Percentiles rank a stretch among this genome's conserved stretches.
phyloP scores from a whole-genome alignment of 345 rosid species.

The Toxicodendron radicans region DNA sequence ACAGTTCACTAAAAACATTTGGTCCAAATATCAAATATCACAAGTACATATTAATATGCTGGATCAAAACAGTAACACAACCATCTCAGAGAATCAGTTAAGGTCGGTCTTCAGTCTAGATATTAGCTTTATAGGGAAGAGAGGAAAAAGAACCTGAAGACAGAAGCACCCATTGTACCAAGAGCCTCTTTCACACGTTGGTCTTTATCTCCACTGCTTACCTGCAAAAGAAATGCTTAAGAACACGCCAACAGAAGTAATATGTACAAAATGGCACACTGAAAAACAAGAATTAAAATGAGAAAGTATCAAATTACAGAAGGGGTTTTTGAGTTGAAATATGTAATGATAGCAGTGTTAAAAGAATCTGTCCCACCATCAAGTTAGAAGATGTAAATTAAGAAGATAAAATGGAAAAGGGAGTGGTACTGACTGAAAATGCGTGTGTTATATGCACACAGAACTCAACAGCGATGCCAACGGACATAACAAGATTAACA shows the following conservation, averaged over 20 bases:
- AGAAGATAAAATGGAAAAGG: slow-evolving; percentile 1
- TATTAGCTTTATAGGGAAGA: slow-evolving; percentile 3
- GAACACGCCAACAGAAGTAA: slow-evolving; percentile 14
- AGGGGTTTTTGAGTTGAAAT: not conserved
- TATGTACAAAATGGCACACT: not conserved
- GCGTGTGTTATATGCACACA: slow-evolving; percentile 94
- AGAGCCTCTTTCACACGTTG: slow-evolving; percentile 84
- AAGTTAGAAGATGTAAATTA: not conserved
- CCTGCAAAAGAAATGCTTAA: slow-evolving; percentile 39
- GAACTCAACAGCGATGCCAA: slow-evolving; percentile 94
- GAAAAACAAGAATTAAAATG: not conserved
- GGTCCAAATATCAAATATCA: not conserved
- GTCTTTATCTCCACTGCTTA: slow-evolving; percentile 68
- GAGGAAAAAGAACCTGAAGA: slow-evolving; percentile 65
- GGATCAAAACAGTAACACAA: not conserved
- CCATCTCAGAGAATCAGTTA: not conserved
- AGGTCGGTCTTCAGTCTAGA: not conserved
- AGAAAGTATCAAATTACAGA: not conserved
- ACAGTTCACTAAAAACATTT: not conserved
- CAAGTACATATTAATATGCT: not conserved
- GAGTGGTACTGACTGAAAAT: slow-evolving; percentile 62
- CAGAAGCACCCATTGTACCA: slow-evolving; percentile 96
- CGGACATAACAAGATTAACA: slow-evolving; percentile 94
- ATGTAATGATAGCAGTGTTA: not conserved
- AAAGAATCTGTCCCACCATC: not conserved